These are phyloP conservation scores for Lenzites betulinus DNA, from an alignment of 768 basidiomycete genomes.

Conservation along the genomic window DNA sequence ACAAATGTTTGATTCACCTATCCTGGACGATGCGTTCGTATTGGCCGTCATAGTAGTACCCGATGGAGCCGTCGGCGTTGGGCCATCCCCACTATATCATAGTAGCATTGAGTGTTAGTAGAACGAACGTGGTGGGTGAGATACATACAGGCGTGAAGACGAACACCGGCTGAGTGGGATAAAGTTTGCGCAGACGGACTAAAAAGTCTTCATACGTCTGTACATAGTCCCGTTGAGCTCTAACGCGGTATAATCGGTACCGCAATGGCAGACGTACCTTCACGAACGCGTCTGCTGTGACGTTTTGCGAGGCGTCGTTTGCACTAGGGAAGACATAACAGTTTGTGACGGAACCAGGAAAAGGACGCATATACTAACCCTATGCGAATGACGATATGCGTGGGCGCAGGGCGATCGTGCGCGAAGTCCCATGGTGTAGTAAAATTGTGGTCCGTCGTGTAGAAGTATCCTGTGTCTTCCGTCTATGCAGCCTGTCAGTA, in stretches of 20 bases:
- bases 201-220: conserved; percentile 54
- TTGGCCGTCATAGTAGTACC: conserved; percentile 48
- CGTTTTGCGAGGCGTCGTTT: conserved; percentile 55
- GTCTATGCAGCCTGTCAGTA: conserved; percentile 37
- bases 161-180: conserved; percentile 49
- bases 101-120: neutral
- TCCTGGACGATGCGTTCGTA: conserved; percentile 49
- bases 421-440: conserved; percentile 61
- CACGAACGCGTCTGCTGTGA: conserved; percentile 46
- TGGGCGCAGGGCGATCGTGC: conserved; percentile 47
- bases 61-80: conserved; percentile 45
- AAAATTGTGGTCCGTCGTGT: conserved; percentile 57
- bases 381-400: conserved; percentile 59
- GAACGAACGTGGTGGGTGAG: neutral
- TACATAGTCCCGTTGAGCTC: too few species aligned
- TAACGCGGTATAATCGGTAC: neutral
- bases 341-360: neutral
- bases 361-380: conserved; percentile 36
- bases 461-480: conserved; percentile 57
- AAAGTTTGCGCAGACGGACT: conserved; percentile 44
- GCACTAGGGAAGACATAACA: conserved; percentile 36
- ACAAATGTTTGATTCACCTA: conserved; percentile 30
- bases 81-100: conserved; percentile 62
- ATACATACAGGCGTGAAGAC: conserved; percentile 51
- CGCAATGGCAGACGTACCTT: conserved; percentile 40